Base-by-base conservation (phyloP, 1,284 basidiomycete genomes). In the Malassezia slooffiae region DNA sequence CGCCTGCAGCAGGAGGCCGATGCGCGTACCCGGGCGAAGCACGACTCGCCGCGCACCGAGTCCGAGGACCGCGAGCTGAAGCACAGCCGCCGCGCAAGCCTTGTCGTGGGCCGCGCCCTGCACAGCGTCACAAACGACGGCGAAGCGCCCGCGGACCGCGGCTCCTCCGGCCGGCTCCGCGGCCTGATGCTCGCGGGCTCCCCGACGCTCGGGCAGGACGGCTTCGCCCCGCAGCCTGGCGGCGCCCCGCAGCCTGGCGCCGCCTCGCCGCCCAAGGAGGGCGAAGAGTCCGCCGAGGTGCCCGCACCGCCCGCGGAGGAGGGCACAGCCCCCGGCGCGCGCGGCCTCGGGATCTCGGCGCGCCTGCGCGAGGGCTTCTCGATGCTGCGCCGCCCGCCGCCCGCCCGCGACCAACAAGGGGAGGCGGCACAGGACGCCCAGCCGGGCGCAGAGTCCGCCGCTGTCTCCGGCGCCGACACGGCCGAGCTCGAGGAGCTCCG, bases 31-130 rank as follows among this genome's bases (percentile, higher is more conserved):
- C n/a, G n/a, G n/a, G n/a, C 55, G 11, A 60, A 59, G 35, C 43
- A 37, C 3, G 54, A 57, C 29, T 52, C 59, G 19, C 47, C 53
- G 9, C 40, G 60, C 19, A 52, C 50, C 31, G 61, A 61, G 12
- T 38, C 47, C 17, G 58, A 65, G 21, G 48, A 54, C 19, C 42
- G 47, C 11, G 55, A 62, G 36, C 47, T 55, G 10, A 49, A 43
- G 22, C 51, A 47, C 41, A 56, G 55, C 12, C 62, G 62, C 27
- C 47, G 60, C 15, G 58, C 58, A 20, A 58, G 55, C 38, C 43
- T 63, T 22, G 52, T 38, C 35, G 27, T 34, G 37, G 10, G 52
- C 48, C 3, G 53, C 58, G 39, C 40, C 54, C n/a, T 36, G 56
- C 2, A 54, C 53, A 1, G 51, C 49, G n/a, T n/a, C n/a, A n/a